Conservation (phyloP, 495 filamentous ascomycete genomes). For the Aspergillus asperescens region DNA sequence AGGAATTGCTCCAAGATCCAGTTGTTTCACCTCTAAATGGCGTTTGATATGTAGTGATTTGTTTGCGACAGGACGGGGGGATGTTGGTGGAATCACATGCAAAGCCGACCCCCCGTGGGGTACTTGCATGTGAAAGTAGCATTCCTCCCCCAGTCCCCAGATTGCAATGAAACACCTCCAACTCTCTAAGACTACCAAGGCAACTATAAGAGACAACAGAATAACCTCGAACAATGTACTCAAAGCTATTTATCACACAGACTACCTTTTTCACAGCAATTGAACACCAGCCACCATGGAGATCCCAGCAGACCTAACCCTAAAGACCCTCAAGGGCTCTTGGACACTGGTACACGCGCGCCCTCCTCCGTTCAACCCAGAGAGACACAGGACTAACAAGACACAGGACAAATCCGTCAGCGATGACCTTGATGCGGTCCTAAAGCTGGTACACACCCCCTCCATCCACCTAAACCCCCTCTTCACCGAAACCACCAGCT, state of each 20-base stretch:
- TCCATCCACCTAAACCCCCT: not conserved
- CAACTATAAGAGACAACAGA: no score
- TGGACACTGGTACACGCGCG: not conserved
- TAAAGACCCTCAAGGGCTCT: slow-evolving; percentile 6
- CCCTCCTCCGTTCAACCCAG: no score
- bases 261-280: not conserved
- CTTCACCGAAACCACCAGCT: not conserved
- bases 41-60: no score
- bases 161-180: no score
- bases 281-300: not conserved
- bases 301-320: slow-evolving; percentile 4
- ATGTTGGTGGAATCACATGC: no score
- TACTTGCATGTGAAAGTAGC: no score
- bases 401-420: slow-evolving; percentile 5
- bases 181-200: no score
- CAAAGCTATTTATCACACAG: not conserved
- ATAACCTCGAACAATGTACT: not conserved
- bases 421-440: slow-evolving; percentile 1
- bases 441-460: slow-evolving; percentile 4
- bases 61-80: no score
- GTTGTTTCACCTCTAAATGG: no score
- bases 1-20: no score
- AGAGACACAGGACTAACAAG: not conserved
- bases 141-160: no score
- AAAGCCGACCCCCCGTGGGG: no score